These are phyloP conservation scores for Backusella sp. DNA, from an alignment of 192 early-diverging fungal genomes.

Conservation along the genomic window DNA sequence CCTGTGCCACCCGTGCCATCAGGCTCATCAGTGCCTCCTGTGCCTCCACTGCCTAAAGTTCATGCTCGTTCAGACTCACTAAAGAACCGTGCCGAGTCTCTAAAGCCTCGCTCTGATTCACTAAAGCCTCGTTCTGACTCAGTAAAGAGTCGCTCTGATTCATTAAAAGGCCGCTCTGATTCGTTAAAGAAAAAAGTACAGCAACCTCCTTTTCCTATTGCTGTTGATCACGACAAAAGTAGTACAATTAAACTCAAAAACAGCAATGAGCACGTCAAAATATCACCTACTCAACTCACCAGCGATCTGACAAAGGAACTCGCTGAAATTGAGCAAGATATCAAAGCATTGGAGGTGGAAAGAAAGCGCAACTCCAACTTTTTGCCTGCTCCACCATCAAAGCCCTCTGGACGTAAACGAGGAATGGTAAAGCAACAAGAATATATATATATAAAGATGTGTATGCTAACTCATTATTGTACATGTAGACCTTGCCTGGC, in stretches of 20 bases:
- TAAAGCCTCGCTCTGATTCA: neutral
- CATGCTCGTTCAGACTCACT: neutral
- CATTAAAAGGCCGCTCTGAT: neutral
- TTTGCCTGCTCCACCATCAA: neutral
- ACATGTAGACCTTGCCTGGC: slow-evolving; percentile 31
- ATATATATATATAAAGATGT: neutral
- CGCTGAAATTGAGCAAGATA: slow-evolving; percentile 6
- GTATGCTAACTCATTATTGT: too few relatives aligned
- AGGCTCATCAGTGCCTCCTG: neutral
- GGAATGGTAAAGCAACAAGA: slow-evolving; percentile 19
- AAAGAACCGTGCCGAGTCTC: neutral
- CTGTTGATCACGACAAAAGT: neutral
- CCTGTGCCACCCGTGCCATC: neutral
- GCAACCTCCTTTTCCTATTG: neutral
- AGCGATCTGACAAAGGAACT: neutral
- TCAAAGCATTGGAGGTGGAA: slow-evolving; percentile 11
- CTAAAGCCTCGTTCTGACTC: neutral
- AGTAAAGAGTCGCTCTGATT: neutral
- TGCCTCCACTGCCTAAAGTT: neutral
- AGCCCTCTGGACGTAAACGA: slow-evolving; percentile 18
- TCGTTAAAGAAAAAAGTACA: neutral
- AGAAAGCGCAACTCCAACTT: neutral
- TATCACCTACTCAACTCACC: neutral
- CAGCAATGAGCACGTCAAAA: neutral
- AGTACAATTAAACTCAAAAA: neutral